Conservation (phyloP, 805 yeast species). For the Candida pseudofarinosa region DNA sequence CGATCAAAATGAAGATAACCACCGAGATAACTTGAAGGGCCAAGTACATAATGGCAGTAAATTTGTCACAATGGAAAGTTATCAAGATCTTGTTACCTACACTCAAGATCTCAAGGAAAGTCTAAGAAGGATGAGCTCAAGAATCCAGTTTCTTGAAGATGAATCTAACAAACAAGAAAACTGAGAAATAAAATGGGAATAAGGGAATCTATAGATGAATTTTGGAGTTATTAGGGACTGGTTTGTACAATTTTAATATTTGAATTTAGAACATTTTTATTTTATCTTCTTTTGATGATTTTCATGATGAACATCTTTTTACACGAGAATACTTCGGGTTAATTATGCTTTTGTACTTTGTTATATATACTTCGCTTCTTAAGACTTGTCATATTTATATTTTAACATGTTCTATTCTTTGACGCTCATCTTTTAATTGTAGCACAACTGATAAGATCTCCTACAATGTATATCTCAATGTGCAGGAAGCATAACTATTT, state of each 20-base stretch:
- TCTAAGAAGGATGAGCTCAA: constrained; percentile 20
- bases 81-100: constrained; percentile 32
- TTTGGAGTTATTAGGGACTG: background rate
- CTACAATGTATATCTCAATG: background rate
- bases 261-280: background rate
- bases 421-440: too few species aligned
- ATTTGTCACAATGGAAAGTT: constrained; percentile 24
- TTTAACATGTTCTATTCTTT: too few species aligned
- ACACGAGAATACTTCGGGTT: background rate
- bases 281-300: background rate
- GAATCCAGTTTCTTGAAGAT: constrained; percentile 25
- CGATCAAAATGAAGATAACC: background rate
- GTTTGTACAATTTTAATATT: background rate
- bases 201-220: background rate
- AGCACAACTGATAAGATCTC: background rate
- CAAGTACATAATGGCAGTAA: constrained; percentile 8
- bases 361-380: too few species aligned
- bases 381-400: too few species aligned
- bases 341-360: background rate
- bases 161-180: constrained; percentile 9
- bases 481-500: background rate
- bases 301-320: background rate
- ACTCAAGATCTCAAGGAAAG: constrained; percentile 29
- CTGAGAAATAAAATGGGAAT: background rate
- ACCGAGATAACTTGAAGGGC: background rate